A percentile compares a stretch with the other conserved stretches of the same genome.
Evolutionary conservation across 108 stramenopile species (phyloP).

Genomic region (Fragilaria crotonensis): DNA sequence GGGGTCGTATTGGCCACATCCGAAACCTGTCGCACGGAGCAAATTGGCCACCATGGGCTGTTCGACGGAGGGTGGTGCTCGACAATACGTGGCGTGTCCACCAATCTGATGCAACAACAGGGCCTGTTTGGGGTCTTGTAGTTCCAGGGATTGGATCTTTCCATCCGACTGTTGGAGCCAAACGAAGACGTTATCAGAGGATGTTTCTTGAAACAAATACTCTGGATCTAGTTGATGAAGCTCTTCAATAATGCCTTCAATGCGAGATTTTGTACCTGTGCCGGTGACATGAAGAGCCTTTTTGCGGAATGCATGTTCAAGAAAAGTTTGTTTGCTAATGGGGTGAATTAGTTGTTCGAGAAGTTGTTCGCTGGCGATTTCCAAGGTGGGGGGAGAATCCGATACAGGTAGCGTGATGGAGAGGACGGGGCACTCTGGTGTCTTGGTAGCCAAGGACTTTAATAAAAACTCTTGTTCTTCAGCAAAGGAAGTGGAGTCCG

Average conservation of each 20-base stretch:
- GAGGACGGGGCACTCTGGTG: too few species aligned
- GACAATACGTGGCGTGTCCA: slow-evolving; percentile 85
- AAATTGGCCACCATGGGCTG: slow-evolving; percentile 51
- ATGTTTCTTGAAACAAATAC: slow-evolving; percentile 56
- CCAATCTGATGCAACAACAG: slow-evolving; percentile 49
- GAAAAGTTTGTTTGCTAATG: slow-evolving; percentile 18
- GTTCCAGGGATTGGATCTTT: slow-evolving; percentile 63
- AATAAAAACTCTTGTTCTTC: too few species aligned
- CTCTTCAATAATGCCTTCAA: slow-evolving; percentile 24
- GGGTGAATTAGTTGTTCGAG: slow-evolving; percentile 38
- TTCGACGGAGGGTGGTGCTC: slow-evolving; percentile 82
- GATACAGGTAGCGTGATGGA: too few species aligned
- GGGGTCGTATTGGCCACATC: slow-evolving; percentile 71
- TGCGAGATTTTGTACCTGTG: slow-evolving; percentile 16
- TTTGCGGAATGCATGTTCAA: slow-evolving; percentile 33
- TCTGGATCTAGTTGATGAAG: slow-evolving; percentile 46
- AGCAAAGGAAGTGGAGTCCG: too few species aligned
- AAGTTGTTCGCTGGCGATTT: slow-evolving; percentile 3
- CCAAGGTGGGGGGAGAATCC: not conserved
- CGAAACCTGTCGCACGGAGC: slow-evolving; percentile 60
- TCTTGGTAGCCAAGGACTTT: too few species aligned
- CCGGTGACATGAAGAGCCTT: slow-evolving; percentile 35
- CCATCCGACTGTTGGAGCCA: slow-evolving; percentile 31
- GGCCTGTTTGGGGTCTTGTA: slow-evolving; percentile 63
- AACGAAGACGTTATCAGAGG: slow-evolving; percentile 58